phyloP scores from a whole-genome alignment of 306 rosid genomes.

The Leucaena leucocephala region DNA sequence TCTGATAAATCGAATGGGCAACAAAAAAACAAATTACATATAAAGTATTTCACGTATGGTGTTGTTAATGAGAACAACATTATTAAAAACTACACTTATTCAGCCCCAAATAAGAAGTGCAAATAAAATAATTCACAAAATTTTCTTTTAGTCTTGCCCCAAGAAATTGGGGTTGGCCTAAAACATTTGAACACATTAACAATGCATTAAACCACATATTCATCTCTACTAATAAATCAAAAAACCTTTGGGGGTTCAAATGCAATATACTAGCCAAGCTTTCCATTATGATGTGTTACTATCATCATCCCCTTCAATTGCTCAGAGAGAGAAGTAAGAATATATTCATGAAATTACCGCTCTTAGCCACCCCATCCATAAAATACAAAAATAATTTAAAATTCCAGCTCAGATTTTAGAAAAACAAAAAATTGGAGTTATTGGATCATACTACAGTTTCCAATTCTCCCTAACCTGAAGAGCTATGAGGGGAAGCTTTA shows the following conservation, averaged over 20 bases:
- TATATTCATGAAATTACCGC: conserved; percentile 38
- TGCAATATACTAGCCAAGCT: conserved; percentile 31
- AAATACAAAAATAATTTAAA: conserved; percentile 32
- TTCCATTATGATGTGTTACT: conserved; percentile 33
- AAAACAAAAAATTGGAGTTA: conserved; percentile 41
- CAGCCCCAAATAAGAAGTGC: not conserved
- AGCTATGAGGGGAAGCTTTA: conserved; percentile 34
- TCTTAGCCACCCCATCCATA: conserved; percentile 48
- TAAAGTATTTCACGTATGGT: not conserved
- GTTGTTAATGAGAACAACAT: not conserved
- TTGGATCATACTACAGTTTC: conserved; percentile 39
- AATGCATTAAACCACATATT: not conserved
- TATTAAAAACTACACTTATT: not conserved
- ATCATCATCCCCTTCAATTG: conserved; percentile 37
- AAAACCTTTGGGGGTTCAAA: not conserved
- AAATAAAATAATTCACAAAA: not conserved
- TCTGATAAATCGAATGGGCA: too few relatives aligned
- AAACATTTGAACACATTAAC: not conserved
- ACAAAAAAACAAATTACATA: too few relatives aligned
- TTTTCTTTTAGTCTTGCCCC: not conserved
- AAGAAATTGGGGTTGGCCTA: not conserved
- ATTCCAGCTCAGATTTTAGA: conserved; percentile 31
- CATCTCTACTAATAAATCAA: not conserved
- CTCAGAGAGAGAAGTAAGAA: conserved; percentile 34
- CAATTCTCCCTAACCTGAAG: conserved; percentile 46